These are phyloP conservation scores for Pleurotus tuber-regium DNA, from an alignment of 768 basidiomycete genomes.

Conservation along the genomic window DNA sequence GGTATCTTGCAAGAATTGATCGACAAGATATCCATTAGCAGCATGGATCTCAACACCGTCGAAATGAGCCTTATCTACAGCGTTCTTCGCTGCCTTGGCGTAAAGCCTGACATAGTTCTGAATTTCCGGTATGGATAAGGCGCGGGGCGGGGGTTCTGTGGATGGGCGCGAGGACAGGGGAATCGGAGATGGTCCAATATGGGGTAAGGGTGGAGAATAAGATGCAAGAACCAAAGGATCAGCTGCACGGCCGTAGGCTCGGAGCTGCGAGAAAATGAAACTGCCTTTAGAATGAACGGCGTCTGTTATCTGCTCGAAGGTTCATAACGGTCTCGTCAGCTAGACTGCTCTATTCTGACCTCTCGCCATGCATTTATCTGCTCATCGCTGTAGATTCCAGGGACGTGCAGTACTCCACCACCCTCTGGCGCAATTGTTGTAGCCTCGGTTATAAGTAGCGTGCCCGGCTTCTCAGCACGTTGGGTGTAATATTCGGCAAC, in stretches of 20 bases:
- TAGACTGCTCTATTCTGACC: conserved; percentile 26
- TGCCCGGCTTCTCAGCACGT: conserved; percentile 45
- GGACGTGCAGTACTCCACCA: conserved; percentile 47
- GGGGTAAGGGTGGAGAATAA: neutral
- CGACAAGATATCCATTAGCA: conserved; percentile 31
- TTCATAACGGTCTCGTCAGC: neutral
- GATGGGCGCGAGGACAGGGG: conserved; percentile 14
- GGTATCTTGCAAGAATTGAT: conserved; percentile 45
- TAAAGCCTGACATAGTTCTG: conserved; percentile 38
- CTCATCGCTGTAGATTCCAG: conserved; percentile 47
- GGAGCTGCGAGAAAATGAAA: conserved; percentile 44
- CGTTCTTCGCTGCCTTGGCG: conserved; percentile 41
- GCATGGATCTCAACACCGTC: conserved; percentile 42
- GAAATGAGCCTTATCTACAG: conserved; percentile 46
- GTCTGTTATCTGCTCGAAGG: conserved; percentile 31
- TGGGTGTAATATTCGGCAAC: conserved; percentile 48
- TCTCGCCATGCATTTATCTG: conserved; percentile 60
- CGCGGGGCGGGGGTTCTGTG: conserved; percentile 7
- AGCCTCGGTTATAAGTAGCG: conserved; percentile 56
- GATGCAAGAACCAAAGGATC: conserved; percentile 6
- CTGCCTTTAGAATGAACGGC: conserved; percentile 42
- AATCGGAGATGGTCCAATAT: neutral
- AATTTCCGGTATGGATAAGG: conserved; percentile 37
- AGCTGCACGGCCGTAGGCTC: conserved; percentile 44
- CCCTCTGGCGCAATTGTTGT: conserved; percentile 50